Percentiles rank a stretch among this genome's conserved stretches.
Evolutionary conservation across 2,329 filamentous ascomycete genomes (phyloP).

Genomic region (Colletotrichum noveboracense): DNA sequence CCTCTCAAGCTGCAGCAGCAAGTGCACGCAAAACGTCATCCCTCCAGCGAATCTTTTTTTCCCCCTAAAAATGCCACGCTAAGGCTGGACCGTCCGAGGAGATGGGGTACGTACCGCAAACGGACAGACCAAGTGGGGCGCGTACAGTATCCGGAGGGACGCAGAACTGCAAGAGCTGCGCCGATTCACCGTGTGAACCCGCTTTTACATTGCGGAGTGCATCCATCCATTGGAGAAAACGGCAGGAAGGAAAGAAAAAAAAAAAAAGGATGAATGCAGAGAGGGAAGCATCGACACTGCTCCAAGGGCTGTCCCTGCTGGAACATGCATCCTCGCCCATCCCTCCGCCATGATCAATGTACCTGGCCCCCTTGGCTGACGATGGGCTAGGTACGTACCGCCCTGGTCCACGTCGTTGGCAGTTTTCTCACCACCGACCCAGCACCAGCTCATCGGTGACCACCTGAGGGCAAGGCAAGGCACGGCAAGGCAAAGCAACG

Average conservation of each 20-base stretch:
- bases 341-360: not conserved
- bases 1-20: not conserved
- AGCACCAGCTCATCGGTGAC: not conserved
- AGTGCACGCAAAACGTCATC: conserved; percentile 10
- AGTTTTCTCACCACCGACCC: not conserved
- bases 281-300: not conserved
- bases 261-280: not conserved
- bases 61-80: conserved; percentile 1
- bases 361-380: not conserved
- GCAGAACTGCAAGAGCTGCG: not conserved
- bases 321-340: not conserved
- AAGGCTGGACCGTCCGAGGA: not conserved
- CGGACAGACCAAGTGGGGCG: not conserved
- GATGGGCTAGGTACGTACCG: not conserved
- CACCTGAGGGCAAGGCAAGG: not conserved
- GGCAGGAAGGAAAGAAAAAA: not conserved
- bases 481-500: not conserved
- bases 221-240: not conserved
- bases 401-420: not conserved
- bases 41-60: not conserved
- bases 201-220: not conserved
- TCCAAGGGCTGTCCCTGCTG: not conserved
- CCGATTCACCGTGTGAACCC: not conserved
- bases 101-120: not conserved
- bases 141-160: not conserved